Evolutionary conservation across 2,329 filamentous ascomycete genomes (phyloP), one percentile per base, ranked within the genome.

Genomic region (Grosmannia clavigera): DNA sequence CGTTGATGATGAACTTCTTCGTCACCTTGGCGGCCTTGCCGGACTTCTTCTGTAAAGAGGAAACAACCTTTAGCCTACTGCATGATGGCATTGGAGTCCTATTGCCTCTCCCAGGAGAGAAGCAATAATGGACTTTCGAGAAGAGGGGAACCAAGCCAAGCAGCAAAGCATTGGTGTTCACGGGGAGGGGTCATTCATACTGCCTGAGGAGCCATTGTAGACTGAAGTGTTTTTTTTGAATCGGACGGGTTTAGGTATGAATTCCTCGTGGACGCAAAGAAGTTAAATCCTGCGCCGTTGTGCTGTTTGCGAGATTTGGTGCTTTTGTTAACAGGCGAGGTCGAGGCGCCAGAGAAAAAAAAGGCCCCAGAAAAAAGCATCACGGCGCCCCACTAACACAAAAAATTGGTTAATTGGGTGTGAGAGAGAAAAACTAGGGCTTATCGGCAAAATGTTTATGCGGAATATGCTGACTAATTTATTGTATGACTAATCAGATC

Each of bases 1-100:
- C 92, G 83, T 99, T 95, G 89, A 99, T 97, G 83, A 95, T 87
- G 87, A 90, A 99, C 92, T 92, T 92, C 84, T 92, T 91, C 74
- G 88, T 91, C 73, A 86, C 78, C 85, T 92, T 92, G 73, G 73
- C 73, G 72, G 73, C 72, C 81, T 86, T 85, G 75, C 74, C 78
- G 71, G 81, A 75, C 81, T 90, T 83, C 80, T 83, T 83, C 80
- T 82, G 73, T 71, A 83, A 73, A 38, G 71, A 73, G 67, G 71
- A 76, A 75, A 73, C 76, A 77, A 77, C 76, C 80, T 83, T 95
- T 92, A 96, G 92, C 94, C 92, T 96, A 95, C 92, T 97, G 92
- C 84, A 87, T 83, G 73, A 78, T 75, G 79, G 79, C 77, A 77
- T 12, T 9, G 31, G 35, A 52, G 52, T 35, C 31, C n/a, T 53